Percentiles rank a stretch among this genome's conserved stretches.
These are phyloP conservation scores for Glebionis coronaria DNA, from an alignment of 129 eudicot species.

Conservation along the genomic window DNA sequence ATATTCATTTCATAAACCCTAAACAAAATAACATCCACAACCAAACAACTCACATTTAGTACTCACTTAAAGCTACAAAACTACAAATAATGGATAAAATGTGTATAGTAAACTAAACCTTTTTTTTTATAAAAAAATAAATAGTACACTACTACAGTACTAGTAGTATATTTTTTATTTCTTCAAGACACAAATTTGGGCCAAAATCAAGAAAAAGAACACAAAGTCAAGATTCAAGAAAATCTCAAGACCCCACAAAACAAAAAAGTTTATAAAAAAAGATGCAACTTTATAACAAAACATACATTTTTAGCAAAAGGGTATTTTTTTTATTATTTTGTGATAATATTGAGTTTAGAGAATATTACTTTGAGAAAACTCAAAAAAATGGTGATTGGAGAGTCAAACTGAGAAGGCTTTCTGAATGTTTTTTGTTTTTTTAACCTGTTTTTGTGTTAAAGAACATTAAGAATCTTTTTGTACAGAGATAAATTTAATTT, in stretches of 20 bases:
- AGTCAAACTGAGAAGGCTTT: slow-evolving; percentile 12
- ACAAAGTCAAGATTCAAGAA: slow-evolving; percentile 9
- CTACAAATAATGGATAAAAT: neutral
- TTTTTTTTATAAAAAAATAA: neutral
- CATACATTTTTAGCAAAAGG: neutral
- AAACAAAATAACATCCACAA: neutral
- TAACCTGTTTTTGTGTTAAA: slow-evolving; percentile 10
- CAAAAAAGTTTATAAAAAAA: slow-evolving; percentile 14
- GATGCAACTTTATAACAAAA: slow-evolving; percentile 4
- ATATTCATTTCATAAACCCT: slow-evolving; percentile 15
- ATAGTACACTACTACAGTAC: slow-evolving; percentile 3
- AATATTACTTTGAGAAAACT: slow-evolving; percentile 12
- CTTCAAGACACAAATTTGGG: slow-evolving; percentile 18
- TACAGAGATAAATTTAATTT: slow-evolving; percentile 9
- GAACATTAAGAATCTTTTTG: slow-evolving; percentile 35
- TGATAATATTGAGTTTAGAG: slow-evolving; percentile 5
- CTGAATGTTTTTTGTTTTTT: slow-evolving; percentile 12
- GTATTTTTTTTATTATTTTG: slow-evolving; percentile 2
- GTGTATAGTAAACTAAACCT: too few species aligned
- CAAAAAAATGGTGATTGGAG: slow-evolving; percentile 10
- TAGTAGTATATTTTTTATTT: slow-evolving; percentile 8
- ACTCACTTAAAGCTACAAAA: slow-evolving; percentile 3
- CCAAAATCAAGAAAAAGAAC: slow-evolving; percentile 22
- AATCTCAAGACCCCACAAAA: slow-evolving; percentile 27
- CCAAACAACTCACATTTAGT: slow-evolving; percentile 21